phyloP scores from a whole-genome alignment of 176 grass and related monocot genomes.

The Raddia distichophylla region DNA sequence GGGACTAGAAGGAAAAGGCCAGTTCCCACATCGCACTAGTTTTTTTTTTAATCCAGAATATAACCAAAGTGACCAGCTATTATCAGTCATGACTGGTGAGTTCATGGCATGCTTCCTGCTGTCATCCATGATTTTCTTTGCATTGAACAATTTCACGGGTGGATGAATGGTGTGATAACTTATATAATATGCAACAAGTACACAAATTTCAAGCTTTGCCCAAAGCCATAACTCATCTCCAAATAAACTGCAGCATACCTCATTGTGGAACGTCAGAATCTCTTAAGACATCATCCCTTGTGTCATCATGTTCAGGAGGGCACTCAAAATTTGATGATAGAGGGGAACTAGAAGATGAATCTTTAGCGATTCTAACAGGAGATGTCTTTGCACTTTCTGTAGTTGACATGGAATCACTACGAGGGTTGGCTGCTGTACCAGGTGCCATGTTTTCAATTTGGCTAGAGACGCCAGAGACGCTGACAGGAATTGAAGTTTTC shows the following conservation, averaged over 20 bases:
- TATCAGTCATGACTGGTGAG: not conserved
- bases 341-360: constrained; percentile 35
- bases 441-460: constrained; percentile 44
- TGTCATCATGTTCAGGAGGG: constrained; percentile 31
- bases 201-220: constrained; percentile 12
- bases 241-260: constrained; percentile 50
- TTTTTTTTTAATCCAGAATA: not conserved
- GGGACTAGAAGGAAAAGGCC: not conserved
- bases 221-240: not conserved
- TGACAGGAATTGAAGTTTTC: constrained; percentile 31
- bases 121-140: constrained; percentile 12
- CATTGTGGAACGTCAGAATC: constrained; percentile 45
- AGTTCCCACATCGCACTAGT: not conserved
- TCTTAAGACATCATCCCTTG: constrained; percentile 33
- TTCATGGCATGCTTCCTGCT: not conserved
- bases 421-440: constrained; percentile 10
- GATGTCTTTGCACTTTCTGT: constrained; percentile 38
- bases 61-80: not conserved
- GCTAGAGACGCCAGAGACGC: constrained; percentile 26
- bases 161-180: not conserved
- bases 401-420: constrained; percentile 23
- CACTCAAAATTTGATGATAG: constrained; percentile 45
- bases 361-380: constrained; percentile 25
- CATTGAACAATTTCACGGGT: constrained; percentile 6
- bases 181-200: constrained; percentile 5